A percentile compares a stretch with the other conserved stretches of the same genome.
Conservation (phyloP, 306 rosid genomes). For the Oxytropis ochrocephala region DNA sequence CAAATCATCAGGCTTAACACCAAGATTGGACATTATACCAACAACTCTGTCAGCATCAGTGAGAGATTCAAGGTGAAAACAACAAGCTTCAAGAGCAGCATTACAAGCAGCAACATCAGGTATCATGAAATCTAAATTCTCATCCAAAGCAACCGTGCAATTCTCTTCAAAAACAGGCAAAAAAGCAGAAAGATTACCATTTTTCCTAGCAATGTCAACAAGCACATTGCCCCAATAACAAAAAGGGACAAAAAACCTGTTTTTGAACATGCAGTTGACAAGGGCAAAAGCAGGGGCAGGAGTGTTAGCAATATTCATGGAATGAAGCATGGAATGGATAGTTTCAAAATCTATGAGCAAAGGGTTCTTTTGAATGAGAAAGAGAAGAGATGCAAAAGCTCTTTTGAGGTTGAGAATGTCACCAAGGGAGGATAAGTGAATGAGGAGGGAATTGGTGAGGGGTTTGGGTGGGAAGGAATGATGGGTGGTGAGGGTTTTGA, state of each 20-base stretch:
- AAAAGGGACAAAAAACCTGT: constrained; percentile 63
- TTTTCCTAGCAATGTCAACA: constrained; percentile 52
- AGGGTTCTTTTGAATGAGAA: constrained; percentile 54
- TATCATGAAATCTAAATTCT: constrained; percentile 62
- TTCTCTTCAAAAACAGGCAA: constrained; percentile 61
- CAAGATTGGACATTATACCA: constrained; percentile 56
- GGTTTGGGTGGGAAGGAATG: constrained; percentile 66
- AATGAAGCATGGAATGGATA: constrained; percentile 38
- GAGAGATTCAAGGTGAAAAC: constrained; percentile 61
- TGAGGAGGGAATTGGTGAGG: constrained; percentile 62
- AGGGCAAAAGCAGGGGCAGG: constrained; percentile 81
- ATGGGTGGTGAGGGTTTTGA: constrained; percentile 64
- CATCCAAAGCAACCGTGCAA: constrained; percentile 65
- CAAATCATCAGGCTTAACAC: constrained; percentile 61
- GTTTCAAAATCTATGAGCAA: constrained; percentile 39
- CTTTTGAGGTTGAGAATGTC: constrained; percentile 72
- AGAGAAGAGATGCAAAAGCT: constrained; percentile 68
- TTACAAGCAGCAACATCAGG: constrained; percentile 77
- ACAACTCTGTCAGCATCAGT: constrained; percentile 61
- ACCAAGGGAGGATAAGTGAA: constrained; percentile 57
- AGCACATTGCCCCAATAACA: constrained; percentile 58
- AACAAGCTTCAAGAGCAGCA: constrained; percentile 83
- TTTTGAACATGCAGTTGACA: constrained; percentile 60
- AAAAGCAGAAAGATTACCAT: constrained; percentile 48
- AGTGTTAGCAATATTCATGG: constrained; percentile 62